Base-by-base conservation (phyloP, 169 alveolate genomes). In the Amoebophrya sp. region DNA sequence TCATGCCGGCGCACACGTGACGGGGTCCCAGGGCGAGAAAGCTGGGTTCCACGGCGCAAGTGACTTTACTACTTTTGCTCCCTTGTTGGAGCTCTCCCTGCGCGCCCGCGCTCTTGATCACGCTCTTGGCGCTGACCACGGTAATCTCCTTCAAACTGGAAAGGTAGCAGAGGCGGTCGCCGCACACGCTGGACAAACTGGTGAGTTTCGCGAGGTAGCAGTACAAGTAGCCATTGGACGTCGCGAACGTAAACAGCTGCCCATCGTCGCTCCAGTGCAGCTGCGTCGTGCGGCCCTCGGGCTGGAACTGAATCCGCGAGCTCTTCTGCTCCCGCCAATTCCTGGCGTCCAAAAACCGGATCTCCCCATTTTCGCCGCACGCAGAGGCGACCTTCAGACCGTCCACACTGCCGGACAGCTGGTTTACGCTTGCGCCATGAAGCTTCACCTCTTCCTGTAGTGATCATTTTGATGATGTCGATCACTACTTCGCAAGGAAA, bases 11-110 rank as follows among this genome's bases (percentile, higher is more conserved):
- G 89, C 92, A 91, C 38, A 92, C 39, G 55, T 92, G 93, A 0
- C 77, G 33, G 14, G 93, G 93, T 0, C 93, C 93, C 39, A 92
- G 40, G 89, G 93, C 93, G 23, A 92, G 90, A 33, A 92, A 92
- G 39, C 92, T 77, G 0, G 93, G 93, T 90, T 92, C 93, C 77
- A 92, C 89, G 7, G 66, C 66, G 66, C 66, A 47, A 18, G 66
- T 47, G n/a, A n/a, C n/a, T n/a, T n/a, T n/a, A n/a, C n/a, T n/a
- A n/a, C n/a, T n/a, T 47, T 12, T 47, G 66, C 66, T 47, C 66
- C 29, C 66, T 12, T n/a, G n/a, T n/a, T 47, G 18, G 66, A 18
- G 66, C 66, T 47, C 66, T 18, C 18, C 18, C 66, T 47, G 66
- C 66, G 18, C 29, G 66, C 18, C 66, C 66, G 66, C 18, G 29